These are phyloP conservation scores for Exophiala dermatitidis DNA, from an alignment of 2,329 filamentous ascomycete genomes.

Conservation along the genomic window DNA sequence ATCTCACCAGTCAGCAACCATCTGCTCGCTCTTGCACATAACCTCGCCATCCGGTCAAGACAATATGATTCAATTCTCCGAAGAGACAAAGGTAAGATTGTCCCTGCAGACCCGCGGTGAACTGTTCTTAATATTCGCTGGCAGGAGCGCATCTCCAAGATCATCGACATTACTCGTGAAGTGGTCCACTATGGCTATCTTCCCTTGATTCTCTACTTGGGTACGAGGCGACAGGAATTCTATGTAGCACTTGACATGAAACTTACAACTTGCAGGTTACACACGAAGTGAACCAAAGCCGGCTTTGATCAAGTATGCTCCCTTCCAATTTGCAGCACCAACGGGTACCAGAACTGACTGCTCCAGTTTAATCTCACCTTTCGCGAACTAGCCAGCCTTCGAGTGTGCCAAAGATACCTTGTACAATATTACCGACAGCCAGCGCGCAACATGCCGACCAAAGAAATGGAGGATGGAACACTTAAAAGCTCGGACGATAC, in stretches of 20 bases:
- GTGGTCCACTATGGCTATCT: constrained; percentile 98
- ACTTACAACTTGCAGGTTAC: constrained; percentile 56
- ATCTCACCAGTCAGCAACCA: no score
- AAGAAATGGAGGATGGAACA: neutral
- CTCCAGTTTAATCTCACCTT: constrained; percentile 26
- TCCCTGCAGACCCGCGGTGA: neutral
- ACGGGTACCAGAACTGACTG: constrained; percentile 1
- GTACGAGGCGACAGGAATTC: constrained; percentile 42
- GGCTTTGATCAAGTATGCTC: constrained; percentile 60
- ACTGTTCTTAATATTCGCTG: constrained; percentile 2
- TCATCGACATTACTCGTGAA: constrained; percentile 89
- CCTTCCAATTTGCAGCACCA: constrained; percentile 4
- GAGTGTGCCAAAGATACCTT: constrained; percentile 1
- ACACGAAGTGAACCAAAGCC: constrained; percentile 89
- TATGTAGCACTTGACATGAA: neutral
- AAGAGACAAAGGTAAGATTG: constrained; percentile 80
- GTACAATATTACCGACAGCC: constrained; percentile 12
- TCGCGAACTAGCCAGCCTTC: constrained; percentile 19
- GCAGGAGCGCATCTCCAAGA: constrained; percentile 93
- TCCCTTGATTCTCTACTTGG: constrained; percentile 92
- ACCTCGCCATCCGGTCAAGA: no score
- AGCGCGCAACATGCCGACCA: neutral
- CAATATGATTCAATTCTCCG: constrained; percentile 58
- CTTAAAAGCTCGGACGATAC: neutral
- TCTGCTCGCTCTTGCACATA: neutral